Base-by-base conservation (phyloP, 2,329 filamentous ascomycete species). In the Aspergillus persii region DNA sequence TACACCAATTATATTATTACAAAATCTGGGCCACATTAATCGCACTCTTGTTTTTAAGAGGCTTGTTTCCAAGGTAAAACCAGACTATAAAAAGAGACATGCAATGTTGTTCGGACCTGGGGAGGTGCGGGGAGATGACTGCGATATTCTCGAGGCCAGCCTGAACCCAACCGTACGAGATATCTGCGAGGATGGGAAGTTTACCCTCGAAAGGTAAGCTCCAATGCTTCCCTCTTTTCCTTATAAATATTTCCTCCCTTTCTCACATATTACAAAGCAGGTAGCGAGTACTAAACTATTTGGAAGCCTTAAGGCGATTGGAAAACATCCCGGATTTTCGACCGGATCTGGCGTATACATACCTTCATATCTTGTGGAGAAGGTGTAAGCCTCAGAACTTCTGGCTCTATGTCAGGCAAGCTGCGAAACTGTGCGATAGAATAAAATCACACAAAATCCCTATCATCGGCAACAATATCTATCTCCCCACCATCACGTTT, bases 341-440 rank as follows among this genome's bases (percentile, higher is more conserved):
- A n/a, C 18, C 8, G 12, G 36, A 23, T 27, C 30, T 3, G 61
- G 53, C 0, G 48, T 60, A 3, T 62, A 60, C n/a, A 3, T 62
- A 60, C n/a, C 31, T 62, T 5, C 54, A 62, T 33, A 62, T 62
- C n/a, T n/a, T 62, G 18, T 60, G 53, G 53, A 33, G 30, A 26
- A 36, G 7, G 41, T 31, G 36, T 18, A 33, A 60, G 12, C 44
- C 48, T 3, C 18, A 30, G 15, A 27, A 36, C 8, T 62, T 63
- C 33, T 60, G 57, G 54, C 31, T 62, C 4, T 63, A 63, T 53
- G 31, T 62, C 31, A 57, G 60, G 18, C 60, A 63, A 48, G 55
- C 60, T 30, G 23, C 26, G 5, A 46, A 54, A 8, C 41, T 62
- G 12, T 48, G 30, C 33, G 27, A 33, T 2, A 53, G 55, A 46